Evolutionary conservation across 305 asterid species (phyloP), one percentile per base, ranked within the genome.

Genomic region (Rubia tinctorum): DNA sequence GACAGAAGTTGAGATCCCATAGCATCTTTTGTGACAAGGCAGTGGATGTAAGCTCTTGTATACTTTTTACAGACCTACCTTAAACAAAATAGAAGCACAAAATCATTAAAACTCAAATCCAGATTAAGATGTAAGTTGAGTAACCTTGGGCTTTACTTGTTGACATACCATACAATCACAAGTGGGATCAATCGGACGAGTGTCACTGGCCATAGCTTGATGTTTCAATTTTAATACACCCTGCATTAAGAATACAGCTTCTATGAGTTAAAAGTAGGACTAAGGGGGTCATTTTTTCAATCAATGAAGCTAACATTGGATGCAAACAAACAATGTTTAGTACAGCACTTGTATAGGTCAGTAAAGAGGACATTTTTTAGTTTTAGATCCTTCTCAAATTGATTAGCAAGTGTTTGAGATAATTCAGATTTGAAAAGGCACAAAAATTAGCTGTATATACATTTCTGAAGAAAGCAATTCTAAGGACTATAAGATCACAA

Each of bases 1-100:
- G 88, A 86, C 64, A 86, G 80, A 71, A 94, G 97, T 79, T 92
- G 98, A 80, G 99, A 94, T 68, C 98, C 99, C 98, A 89, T 92
- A 63, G 99, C 99, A 80, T 94, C 99, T 82, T 94, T 92, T 25
- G 99, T 92, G 76, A 89, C 97, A 40, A 92, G 97, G 85, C 91
- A 89, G 80, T 92, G 99, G 77, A 95, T 84, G 83, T 92, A 95
- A 63, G 99, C 98, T 81, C 99, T 90, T 1, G 96, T 85, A 79
- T 94, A 94, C 51, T 73, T 89, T 85, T 89, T 90, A 84, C 98
- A 94, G 66, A 94, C 98, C 97, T 94, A 89, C 63, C 73, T 51
- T 39, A 25, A 59, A 17, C 49, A 44, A 20, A 55, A 42, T n/a
- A 9, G 59, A 53, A 43, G 61, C 73, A 68, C 71, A 68, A 66